These are phyloP conservation scores for Fusarium beomiforme DNA, from an alignment of 2,329 filamentous ascomycete species.

Conservation along the genomic window DNA sequence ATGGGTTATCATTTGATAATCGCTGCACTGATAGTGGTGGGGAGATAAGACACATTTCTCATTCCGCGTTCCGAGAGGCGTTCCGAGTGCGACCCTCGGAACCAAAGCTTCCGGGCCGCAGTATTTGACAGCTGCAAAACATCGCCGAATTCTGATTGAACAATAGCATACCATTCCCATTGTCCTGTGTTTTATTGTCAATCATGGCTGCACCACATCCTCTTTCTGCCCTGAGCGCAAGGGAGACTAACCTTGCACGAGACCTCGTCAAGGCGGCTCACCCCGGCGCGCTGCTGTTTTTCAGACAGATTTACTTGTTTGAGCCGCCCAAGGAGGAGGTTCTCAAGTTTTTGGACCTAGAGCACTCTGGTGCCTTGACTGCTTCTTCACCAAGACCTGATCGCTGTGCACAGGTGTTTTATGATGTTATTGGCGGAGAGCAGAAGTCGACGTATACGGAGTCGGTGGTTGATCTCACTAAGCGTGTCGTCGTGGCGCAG, in stretches of 20 bases:
- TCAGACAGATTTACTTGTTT: constrained; percentile 60
- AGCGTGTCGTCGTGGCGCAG: constrained; percentile 37
- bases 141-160: not conserved
- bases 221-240: constrained; percentile 43
- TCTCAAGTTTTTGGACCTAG: constrained; percentile 55
- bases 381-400: constrained; percentile 41
- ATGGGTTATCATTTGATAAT: not conserved
- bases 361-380: constrained; percentile 51
- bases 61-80: constrained; percentile 9
- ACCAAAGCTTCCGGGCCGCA: not conserved
- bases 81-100: constrained; percentile 4
- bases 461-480: constrained; percentile 48
- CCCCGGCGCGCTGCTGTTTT: constrained; percentile 49
- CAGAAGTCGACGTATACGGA: constrained; percentile 46
- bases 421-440: constrained; percentile 47
- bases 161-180: not conserved
- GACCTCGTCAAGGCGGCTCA: constrained; percentile 46
- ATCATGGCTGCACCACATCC: constrained; percentile 40
- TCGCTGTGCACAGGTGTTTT: constrained; percentile 55
- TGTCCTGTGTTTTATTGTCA: not conserved
- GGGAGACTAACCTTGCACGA: constrained; percentile 49
- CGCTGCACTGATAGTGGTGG: not conserved
- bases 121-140: not conserved
- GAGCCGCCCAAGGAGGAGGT: constrained; percentile 62
- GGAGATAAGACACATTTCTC: not conserved